A percentile compares a stretch with the other conserved stretches of the same genome.
Evolutionary conservation across 805 yeast species (phyloP).

Genomic region (Candida adriatica): DNA sequence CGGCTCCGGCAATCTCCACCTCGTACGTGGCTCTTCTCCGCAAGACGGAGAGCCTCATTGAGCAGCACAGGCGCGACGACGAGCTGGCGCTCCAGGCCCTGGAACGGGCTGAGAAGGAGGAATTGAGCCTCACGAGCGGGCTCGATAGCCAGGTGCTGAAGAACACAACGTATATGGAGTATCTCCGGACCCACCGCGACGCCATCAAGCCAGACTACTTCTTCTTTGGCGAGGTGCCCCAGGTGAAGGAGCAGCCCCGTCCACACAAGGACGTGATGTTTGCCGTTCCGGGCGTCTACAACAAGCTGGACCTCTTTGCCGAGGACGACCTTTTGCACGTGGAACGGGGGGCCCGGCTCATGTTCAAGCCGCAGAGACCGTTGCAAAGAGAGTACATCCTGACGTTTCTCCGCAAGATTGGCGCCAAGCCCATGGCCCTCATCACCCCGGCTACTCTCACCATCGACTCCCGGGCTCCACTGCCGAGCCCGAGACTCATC

Average conservation of each 20-base stretch:
- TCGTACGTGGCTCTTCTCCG: neutral
- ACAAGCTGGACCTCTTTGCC: neutral
- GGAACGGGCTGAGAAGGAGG: neutral
- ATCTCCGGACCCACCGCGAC: neutral
- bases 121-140: neutral
- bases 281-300: neutral
- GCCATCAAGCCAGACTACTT: neutral
- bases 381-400: neutral
- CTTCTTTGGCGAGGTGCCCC: neutral
- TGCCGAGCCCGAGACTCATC: neutral
- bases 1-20: no score
- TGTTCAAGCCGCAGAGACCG: neutral
- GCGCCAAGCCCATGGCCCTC: neutral
- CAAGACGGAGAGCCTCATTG: neutral
- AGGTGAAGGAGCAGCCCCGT: neutral
- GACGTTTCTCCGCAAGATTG: neutral
- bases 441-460: neutral
- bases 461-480: neutral
- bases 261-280: neutral
- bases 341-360: neutral
- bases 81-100: neutral
- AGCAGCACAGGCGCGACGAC: neutral
- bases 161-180: neutral
- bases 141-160: neutral
- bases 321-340: neutral